Evolutionary conservation across 805 yeast species (phyloP).

Genomic region (Monosporozyma aquatica): DNA sequence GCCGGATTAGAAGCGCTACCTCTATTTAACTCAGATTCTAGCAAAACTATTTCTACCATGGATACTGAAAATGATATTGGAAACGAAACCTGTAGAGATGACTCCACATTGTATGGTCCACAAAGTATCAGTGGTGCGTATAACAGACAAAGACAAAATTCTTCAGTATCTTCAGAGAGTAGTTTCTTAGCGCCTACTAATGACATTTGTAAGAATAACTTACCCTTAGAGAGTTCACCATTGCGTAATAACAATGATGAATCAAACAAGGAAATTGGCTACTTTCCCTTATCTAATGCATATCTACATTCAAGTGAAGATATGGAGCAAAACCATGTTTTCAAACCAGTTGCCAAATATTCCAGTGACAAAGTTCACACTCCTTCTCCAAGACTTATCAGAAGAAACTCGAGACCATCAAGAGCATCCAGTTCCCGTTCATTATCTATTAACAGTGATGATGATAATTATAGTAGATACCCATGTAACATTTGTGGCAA

Average conservation of each 20-base stretch:
- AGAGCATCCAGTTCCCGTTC: not conserved
- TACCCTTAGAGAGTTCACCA: not conserved
- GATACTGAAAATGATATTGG: not conserved
- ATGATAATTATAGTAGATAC: constrained; percentile 12
- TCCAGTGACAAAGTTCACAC: no score
- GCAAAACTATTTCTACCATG: not conserved
- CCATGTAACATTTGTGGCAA: constrained; percentile 66
- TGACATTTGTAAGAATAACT: not conserved
- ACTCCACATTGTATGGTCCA: not conserved
- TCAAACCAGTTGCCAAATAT: no score
- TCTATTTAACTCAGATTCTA: not conserved
- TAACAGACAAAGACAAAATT: not conserved
- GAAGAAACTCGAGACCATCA: not conserved
- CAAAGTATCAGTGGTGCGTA: not conserved
- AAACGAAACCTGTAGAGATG: not conserved
- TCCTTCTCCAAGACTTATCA: not conserved
- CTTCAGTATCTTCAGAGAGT: not conserved
- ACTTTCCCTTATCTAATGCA: not conserved
- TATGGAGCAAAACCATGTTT: no score
- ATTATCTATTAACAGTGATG: not conserved
- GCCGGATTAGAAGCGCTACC: not conserved
- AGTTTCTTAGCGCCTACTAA: not conserved
- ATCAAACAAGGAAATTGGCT: not conserved
- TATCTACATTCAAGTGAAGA: not conserved
- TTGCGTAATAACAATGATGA: not conserved